Evolutionary conservation across 805 yeast genomes (phyloP), one percentile per base, ranked within the genome.

Genomic region (Teunomyces pallodes): DNA sequence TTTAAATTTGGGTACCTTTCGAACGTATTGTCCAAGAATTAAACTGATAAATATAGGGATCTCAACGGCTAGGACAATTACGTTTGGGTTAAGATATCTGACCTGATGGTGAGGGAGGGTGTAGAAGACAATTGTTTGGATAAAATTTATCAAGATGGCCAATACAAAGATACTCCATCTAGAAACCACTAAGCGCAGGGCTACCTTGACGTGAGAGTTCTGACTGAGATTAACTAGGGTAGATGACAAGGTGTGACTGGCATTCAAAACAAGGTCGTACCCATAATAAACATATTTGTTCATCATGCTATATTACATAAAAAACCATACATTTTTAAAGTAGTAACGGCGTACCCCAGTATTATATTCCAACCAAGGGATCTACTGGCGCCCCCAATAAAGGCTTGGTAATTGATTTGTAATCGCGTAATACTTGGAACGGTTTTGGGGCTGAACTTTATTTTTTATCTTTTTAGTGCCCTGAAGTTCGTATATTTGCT

Each of bases 271-370:
- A 36, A 36, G 17, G 20, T 24, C 40, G 13, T 36, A 36, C 29
- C 20, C 40, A 36, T 36, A 36, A 10, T 10, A 56, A 57, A 4
- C 14, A 60, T 60, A 49, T 32, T 32, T 32, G 9, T 9, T 12
- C 35, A 32, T 16, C 35, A 32, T 20, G 6, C 24, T 20, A 20
- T 20, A 5, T 20, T 20, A 20, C 6, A 20, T 20, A 20, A 20
- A 20, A 20, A 20, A 20, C 1, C 24, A 20, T 20, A 5, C 24
- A 20, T 20, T 20, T 20, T 17, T 16, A 32, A 4, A 14, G 35
- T 31, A 12, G 14, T 32, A 32, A 13, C 9, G 16, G 35, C 24
- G 20, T 16, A 16, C 20, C 20, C 20, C 20, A 17, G 3, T 17
- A 17, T 17, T 17, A 17, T 20, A 20, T 4, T 20, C 6, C 24